phyloP scores from a whole-genome alignment of 768 basidiomycete genomes.

The Suillus alpinus region DNA sequence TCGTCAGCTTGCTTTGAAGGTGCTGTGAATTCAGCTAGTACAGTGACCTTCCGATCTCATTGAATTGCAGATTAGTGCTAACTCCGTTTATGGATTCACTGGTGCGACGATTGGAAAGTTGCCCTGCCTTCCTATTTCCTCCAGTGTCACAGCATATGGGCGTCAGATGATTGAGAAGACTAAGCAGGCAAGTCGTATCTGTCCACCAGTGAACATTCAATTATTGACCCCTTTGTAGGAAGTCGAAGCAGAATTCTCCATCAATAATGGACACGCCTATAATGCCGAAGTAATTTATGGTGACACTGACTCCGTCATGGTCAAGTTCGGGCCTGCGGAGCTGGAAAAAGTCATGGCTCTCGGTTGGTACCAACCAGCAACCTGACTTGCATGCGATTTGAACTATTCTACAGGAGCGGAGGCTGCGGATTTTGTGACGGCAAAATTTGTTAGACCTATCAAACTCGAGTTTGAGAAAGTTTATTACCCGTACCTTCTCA shows the following conservation, averaged over 20 bases:
- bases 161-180: slow-evolving; percentile 99
- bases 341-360: slow-evolving; percentile 85
- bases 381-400: slow-evolving; percentile 1
- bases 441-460: slow-evolving; percentile 91
- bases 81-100: slow-evolving; percentile 98
- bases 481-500: slow-evolving; percentile 96
- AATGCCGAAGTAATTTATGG: slow-evolving; percentile 97
- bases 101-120: slow-evolving; percentile 97
- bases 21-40: slow-evolving; percentile 22
- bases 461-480: slow-evolving; percentile 99
- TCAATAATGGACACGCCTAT: slow-evolving; percentile 80
- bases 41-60: neutral
- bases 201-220: neutral
- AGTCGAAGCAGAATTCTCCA: slow-evolving; percentile 85
- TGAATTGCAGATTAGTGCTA: slow-evolving; percentile 83
- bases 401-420: slow-evolving; percentile 61
- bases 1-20: slow-evolving; percentile 94
- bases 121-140: slow-evolving; percentile 94
- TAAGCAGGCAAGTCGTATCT: slow-evolving; percentile 57
- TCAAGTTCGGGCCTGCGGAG: slow-evolving; percentile 90
- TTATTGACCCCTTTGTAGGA: slow-evolving; percentile 44
- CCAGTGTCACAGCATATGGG: slow-evolving; percentile 92
- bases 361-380: slow-evolving; percentile 46
- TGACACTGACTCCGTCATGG: slow-evolving; percentile 99
- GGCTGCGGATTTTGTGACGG: slow-evolving; percentile 88